phyloP scores from a whole-genome alignment of 768 basidiomycete species.

The Trichaptum fuscoviolaceum region DNA sequence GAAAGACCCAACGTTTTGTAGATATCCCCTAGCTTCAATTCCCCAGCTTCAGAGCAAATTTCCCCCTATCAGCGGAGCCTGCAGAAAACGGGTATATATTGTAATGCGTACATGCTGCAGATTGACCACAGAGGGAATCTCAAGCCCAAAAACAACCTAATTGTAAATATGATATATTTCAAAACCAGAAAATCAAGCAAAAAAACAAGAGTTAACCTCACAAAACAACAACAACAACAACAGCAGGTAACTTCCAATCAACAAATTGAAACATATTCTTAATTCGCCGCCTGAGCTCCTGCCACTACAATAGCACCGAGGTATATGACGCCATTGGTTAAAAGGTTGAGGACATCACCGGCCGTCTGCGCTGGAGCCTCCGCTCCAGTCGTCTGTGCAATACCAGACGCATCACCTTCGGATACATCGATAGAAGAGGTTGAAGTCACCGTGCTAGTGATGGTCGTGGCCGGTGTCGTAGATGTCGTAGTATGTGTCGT shows the following conservation, averaged over 20 bases:
- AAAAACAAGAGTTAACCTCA: background rate
- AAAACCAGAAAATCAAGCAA: background rate
- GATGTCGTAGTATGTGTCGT: background rate
- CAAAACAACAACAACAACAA: background rate
- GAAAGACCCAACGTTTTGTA: too few relatives aligned
- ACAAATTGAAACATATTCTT: background rate
- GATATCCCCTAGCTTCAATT: too few relatives aligned
- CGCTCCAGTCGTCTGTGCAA: background rate
- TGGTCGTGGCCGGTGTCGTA: background rate
- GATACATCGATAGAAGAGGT: background rate
- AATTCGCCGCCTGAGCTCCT: background rate
- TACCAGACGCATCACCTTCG: background rate
- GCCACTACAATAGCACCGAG: constrained; percentile 1
- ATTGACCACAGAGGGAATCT: background rate
- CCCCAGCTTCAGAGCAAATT: background rate
- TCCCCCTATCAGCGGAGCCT: background rate
- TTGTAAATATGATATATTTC: background rate
- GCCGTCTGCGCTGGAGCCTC: background rate
- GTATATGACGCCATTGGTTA: background rate
- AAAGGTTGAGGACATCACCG: background rate
- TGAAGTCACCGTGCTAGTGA: background rate
- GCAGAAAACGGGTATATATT: background rate
- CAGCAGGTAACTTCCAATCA: background rate
- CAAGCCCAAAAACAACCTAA: background rate
- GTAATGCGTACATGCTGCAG: background rate